phyloP scores from a whole-genome alignment of 179 eudicot genomes.

The Spergularia azorica region DNA sequence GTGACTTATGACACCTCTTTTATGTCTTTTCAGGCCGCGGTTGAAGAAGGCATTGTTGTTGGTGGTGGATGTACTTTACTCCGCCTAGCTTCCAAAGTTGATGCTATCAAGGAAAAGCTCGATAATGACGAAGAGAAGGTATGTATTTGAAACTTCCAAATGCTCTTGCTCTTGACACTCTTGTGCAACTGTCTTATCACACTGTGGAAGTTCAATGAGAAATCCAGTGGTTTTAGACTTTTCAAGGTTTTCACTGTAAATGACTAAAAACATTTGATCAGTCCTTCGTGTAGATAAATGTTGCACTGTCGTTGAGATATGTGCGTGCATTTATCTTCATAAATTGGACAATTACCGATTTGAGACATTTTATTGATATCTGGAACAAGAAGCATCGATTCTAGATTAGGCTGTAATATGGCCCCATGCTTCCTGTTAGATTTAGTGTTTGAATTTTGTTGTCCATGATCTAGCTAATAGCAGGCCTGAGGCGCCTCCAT shows the following conservation, averaged over 20 bases:
- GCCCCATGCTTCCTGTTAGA: too few relatives aligned
- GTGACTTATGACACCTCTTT: background rate
- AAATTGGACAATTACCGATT: too few relatives aligned
- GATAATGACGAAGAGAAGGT: constrained; percentile 93
- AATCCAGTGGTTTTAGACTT: background rate
- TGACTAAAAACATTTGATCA: too few relatives aligned
- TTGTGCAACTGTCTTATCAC: background rate
- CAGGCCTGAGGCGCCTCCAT: too few relatives aligned
- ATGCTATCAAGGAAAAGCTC: constrained; percentile 77
- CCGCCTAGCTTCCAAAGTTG: constrained; percentile 88
- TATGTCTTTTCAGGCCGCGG: constrained; percentile 63
- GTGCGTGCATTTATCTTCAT: too few relatives aligned
- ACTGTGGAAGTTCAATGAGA: background rate
- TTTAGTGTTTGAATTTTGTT: too few relatives aligned
- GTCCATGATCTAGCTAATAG: too few relatives aligned
- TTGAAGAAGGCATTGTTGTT: constrained; percentile 97
- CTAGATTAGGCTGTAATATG: too few relatives aligned
- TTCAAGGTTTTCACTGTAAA: background rate
- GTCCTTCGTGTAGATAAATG: too few relatives aligned
- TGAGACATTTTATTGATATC: too few relatives aligned
- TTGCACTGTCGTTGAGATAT: too few relatives aligned
- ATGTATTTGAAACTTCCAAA: background rate
- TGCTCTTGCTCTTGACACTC: background rate
- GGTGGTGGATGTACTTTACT: constrained; percentile 92
- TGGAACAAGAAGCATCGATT: too few relatives aligned